phyloP scores from a whole-genome alignment of 1,284 basidiomycete species.

The Marasmius sp. region DNA sequence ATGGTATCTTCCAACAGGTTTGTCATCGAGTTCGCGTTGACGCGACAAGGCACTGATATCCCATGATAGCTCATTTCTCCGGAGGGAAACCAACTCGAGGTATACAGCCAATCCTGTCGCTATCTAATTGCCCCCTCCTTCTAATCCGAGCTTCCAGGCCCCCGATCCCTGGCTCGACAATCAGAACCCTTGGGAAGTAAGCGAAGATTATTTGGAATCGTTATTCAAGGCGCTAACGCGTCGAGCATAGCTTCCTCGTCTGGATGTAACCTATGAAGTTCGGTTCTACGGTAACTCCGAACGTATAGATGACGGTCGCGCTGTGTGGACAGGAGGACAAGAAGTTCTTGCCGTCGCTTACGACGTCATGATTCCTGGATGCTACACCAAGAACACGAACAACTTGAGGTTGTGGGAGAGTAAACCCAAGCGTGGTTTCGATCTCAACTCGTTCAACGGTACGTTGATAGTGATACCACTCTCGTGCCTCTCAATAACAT shows the following conservation, averaged over 20 bases:
- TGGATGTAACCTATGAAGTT: constrained; percentile 80
- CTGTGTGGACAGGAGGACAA: constrained; percentile 85
- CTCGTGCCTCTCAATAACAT: neutral
- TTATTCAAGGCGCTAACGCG: neutral
- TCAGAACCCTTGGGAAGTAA: constrained; percentile 82
- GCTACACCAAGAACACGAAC: constrained; percentile 75
- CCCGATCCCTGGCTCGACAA: constrained; percentile 92
- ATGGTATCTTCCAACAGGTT: constrained; percentile 90
- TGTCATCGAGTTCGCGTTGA: neutral
- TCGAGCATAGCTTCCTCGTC: constrained; percentile 57
- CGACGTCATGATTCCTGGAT: constrained; percentile 90
- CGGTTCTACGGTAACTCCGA: constrained; percentile 87
- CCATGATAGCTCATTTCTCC: constrained; percentile 63
- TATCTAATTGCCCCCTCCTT: neutral
- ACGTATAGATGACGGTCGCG: constrained; percentile 61
- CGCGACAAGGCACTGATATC: neutral
- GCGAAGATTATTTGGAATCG: constrained; percentile 1
- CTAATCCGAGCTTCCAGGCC: constrained; percentile 54
- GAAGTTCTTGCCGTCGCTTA: constrained; percentile 90
- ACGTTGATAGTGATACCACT: constrained; percentile 13
- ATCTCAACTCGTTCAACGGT: constrained; percentile 91
- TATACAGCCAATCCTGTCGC: constrained; percentile 10
- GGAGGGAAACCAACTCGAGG: constrained; percentile 85
- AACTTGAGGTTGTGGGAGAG: constrained; percentile 82
- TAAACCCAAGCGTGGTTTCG: constrained; percentile 89